Evolutionary conservation across 2,329 filamentous ascomycete species (phyloP), one percentile per base, ranked within the genome.

Genomic region (Stachybotrys chartarum): DNA sequence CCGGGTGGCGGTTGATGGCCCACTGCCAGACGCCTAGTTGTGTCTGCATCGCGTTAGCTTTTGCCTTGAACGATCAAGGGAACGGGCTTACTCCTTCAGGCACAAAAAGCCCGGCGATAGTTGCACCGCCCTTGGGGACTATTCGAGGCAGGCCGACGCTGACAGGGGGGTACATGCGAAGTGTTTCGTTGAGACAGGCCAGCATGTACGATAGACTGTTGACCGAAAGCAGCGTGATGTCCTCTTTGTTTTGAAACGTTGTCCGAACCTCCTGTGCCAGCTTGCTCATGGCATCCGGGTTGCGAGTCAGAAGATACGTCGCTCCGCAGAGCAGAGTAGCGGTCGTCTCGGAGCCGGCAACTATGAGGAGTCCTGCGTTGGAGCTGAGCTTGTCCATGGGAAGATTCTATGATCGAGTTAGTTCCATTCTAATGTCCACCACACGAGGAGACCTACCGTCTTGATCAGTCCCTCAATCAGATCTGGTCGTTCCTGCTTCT

Each of bases 141-240:
- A 68, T 42, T 1, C 72, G 54, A 11, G 59, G 60, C 12, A 66
- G 54, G 0, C 59, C 61, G 32, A 55, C 53, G 54, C 59, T 55
- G 6, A 56, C 54, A 6, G 58, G 60, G 8, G 72, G 71, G 49
- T 72, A 75, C 35, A 71, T 61, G 14, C 76, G 64, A 42, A 78
- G 59, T 6, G 64, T 64, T 61, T 78, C 75, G 1, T 75, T 64
- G 11, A 77, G 58, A 42, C 64, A 67, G 5, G 73, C 74, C 14
- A 67, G 60, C 51, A 76, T 53, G 31, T 56, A 57, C 8, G 51
- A 35, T 30, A 59, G 16, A 6, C 47, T 35, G 39, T 30, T 52
- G 11, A 59, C 55, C 5, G 51, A 49, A 11, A 48, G 47, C 5
- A 57, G 42, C 5, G 51, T 55, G 11, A 57, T 55, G 11, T 59